Evolutionary conservation across 345 rosid genomes (phyloP), one percentile per base, ranked within the genome.

Genomic region (Trapa incisa): DNA sequence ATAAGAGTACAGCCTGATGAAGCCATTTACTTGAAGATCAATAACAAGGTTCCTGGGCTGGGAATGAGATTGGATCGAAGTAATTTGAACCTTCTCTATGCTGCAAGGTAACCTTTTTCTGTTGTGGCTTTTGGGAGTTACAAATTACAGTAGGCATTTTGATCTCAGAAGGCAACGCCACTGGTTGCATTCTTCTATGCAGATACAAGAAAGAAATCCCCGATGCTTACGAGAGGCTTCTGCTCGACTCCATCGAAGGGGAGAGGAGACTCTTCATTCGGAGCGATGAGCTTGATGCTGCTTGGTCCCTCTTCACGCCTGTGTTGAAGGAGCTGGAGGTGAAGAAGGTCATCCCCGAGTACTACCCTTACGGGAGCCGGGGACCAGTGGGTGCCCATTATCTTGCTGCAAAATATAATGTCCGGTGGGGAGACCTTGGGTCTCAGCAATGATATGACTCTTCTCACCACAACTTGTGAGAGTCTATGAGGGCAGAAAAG

Each of bases 311-410:
- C 42, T 94, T 94, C 73, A 87, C 93, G 37, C 99, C 96, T 0
- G 84, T 87, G 72, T 78, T 94, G 61, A 84, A 81, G 64, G 99
- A 94, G 79, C 73, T 89, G 37, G 97, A 94, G 75, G 91, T 82
- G 84, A 91, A 85, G 72, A 86, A 82, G 80, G 80, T 81, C 35
- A 74, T 78, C 52, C 99, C 99, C 0, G 99, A 94, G 74, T 85
- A 84, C 80, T 94, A 94, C 72, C 99, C 99, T 60, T 86, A 89
- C 12, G 96, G 99, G n/a, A 94, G 97, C 72, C 91, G 99, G 50
- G 99, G 99, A 67, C 97, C 99, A 15, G 97, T 91, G 0, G 99
- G 97, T 61, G 99, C 99, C 66, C 99, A 94, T 76, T 94, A 94
- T 75, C 96, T 94, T 53, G 95, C 99, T 5, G 99, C 99, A 42